These are phyloP conservation scores for Hippophae gyantsensis DNA, from an alignment of 306 rosid species.

Conservation along the genomic window DNA sequence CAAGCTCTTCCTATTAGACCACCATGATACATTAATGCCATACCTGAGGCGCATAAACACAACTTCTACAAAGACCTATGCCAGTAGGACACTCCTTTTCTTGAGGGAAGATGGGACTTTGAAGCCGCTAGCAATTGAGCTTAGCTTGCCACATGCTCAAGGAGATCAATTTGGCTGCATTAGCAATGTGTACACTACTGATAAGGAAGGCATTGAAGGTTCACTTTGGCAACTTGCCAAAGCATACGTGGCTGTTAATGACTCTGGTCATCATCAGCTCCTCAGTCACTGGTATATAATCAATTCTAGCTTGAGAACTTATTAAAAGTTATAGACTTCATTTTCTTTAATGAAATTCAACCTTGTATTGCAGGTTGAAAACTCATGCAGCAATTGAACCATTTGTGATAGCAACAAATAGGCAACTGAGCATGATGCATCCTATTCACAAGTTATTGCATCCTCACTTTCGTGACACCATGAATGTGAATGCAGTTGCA, in stretches of 20 bases:
- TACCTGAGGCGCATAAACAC: conserved; percentile 51
- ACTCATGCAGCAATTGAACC: conserved; percentile 86
- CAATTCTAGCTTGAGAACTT: conserved; percentile 1
- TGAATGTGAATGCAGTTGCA: conserved; percentile 67
- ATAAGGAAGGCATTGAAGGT: conserved; percentile 38
- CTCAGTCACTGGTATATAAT: conserved; percentile 58
- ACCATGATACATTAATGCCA: conserved; percentile 69
- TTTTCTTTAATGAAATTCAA: not conserved
- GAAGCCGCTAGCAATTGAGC: conserved; percentile 67
- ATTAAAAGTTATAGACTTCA: not conserved
- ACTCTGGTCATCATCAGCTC: conserved; percentile 70
- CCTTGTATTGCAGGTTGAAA: conserved; percentile 43
- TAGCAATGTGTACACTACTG: conserved; percentile 50
- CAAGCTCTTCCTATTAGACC: conserved; percentile 56
- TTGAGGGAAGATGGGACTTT: conserved; percentile 58
- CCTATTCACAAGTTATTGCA: conserved; percentile 66
- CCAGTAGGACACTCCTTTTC: conserved; percentile 61
- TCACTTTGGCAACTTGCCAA: conserved; percentile 74
- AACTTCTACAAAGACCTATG: conserved; percentile 51
- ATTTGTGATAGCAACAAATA: conserved; percentile 58
- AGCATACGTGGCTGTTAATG: conserved; percentile 62
- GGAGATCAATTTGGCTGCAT: conserved; percentile 47
- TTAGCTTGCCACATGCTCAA: conserved; percentile 57
- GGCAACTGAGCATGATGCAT: conserved; percentile 74
- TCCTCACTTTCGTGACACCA: conserved; percentile 78